Percentiles rank a stretch among this genome's conserved stretches.
Conservation (phyloP, 2,329 filamentous ascomycete species). For the Dactylellina haptotyla region DNA sequence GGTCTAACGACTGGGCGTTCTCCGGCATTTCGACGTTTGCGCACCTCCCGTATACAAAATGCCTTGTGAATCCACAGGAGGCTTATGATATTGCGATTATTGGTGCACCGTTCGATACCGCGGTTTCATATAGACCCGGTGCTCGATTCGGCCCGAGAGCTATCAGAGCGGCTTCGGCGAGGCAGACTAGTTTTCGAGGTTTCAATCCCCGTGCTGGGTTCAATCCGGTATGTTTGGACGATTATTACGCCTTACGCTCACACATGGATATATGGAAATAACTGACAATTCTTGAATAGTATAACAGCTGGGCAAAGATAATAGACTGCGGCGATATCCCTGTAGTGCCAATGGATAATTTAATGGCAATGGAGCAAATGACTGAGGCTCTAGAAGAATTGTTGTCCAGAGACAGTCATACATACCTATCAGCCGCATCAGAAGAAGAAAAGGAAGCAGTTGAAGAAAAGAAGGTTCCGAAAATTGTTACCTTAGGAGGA, state of each 20-base stretch:
- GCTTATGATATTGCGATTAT: slow-evolving; percentile 77
- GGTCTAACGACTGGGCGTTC: slow-evolving; percentile 68
- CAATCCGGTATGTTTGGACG: slow-evolving; percentile 70
- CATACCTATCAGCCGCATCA: slow-evolving; percentile 14
- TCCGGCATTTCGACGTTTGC: slow-evolving; percentile 80
- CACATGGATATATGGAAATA: background rate
- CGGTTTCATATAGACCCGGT: slow-evolving; percentile 75
- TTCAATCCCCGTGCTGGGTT: slow-evolving; percentile 84
- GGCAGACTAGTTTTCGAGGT: slow-evolving; percentile 81
- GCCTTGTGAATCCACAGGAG: slow-evolving; percentile 72
- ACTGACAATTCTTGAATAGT: slow-evolving; percentile 61
- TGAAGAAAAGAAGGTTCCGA: slow-evolving; percentile 60
- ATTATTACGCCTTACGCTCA: no score
- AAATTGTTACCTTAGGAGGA: slow-evolving; percentile 76
- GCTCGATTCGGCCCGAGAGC: slow-evolving; percentile 87
- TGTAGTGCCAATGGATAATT: slow-evolving; percentile 86
- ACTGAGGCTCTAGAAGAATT: slow-evolving; percentile 80
- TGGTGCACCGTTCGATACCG: slow-evolving; percentile 78
- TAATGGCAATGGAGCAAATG: slow-evolving; percentile 83
- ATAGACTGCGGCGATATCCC: slow-evolving; percentile 93
- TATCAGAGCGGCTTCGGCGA: slow-evolving; percentile 82
- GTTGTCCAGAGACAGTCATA: slow-evolving; percentile 30
- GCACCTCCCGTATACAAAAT: slow-evolving; percentile 75
- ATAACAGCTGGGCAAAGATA: slow-evolving; percentile 78
- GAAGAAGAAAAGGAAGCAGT: slow-evolving; percentile 51